Evolutionary conservation across 1,284 basidiomycete species (phyloP).

Genomic region (Microbotryum silenes-acaulis): DNA sequence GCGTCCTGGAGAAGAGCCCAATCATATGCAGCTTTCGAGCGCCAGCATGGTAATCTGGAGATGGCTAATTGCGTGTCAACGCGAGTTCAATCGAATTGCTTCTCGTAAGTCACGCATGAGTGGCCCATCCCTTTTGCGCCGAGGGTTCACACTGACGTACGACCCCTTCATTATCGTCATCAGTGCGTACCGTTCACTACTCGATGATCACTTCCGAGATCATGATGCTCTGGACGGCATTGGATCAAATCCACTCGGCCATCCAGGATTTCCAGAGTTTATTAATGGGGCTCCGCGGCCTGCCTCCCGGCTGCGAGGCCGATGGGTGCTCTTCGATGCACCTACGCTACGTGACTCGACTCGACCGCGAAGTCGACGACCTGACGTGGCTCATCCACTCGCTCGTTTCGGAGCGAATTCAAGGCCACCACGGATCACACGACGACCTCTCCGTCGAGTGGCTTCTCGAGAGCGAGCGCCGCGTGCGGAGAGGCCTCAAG

Average conservation of each 20-base stretch:
- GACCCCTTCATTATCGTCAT: too few relatives aligned
- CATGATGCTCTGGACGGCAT: conserved; percentile 6
- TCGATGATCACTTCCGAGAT: not conserved
- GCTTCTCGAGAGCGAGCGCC: conserved; percentile 15
- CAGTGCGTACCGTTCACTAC: too few relatives aligned
- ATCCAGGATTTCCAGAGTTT: conserved; percentile 14
- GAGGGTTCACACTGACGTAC: too few relatives aligned
- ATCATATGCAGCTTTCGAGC: conserved; percentile 1
- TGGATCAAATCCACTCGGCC: conserved; percentile 19
- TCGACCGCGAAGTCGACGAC: conserved; percentile 20
- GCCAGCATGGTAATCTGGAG: conserved; percentile 5
- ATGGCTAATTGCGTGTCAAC: conserved; percentile 11
- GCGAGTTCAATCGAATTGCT: conserved; percentile 3
- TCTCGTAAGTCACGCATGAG: conserved; percentile 2
- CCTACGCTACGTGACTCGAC: conserved; percentile 20
- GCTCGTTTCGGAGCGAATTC: conserved; percentile 10
- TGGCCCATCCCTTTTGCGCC: too few relatives aligned
- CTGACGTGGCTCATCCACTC: conserved; percentile 18
- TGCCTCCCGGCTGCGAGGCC: conserved; percentile 11
- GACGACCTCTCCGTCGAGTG: not conserved
- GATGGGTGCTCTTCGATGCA: conserved; percentile 21
- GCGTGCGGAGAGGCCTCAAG: conserved; percentile 18
- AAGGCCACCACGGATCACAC: not conserved
- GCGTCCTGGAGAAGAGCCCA: not conserved
- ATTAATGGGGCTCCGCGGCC: conserved; percentile 13